phyloP scores from a whole-genome alignment of 129 eudicot species.

The Oenanthe sinensis region DNA sequence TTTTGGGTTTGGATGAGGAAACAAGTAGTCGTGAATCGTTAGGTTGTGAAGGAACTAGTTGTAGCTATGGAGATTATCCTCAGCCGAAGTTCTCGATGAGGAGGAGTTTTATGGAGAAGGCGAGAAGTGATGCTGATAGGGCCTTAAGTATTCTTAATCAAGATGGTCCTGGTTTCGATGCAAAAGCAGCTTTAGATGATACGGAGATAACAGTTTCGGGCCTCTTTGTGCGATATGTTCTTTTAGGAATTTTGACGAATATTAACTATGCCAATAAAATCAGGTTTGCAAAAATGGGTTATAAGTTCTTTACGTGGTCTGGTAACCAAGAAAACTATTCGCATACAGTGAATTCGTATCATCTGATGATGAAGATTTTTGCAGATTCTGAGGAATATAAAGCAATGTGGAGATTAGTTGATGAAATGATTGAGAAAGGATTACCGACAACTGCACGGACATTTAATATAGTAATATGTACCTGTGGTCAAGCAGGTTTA shows the following conservation, averaged over 20 bases:
- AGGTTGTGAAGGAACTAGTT: conserved; percentile 20
- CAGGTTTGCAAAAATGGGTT: conserved; percentile 60
- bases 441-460: conserved; percentile 74
- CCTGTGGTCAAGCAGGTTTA: conserved; percentile 73
- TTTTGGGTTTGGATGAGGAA: conserved; percentile 22
- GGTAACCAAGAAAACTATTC: conserved; percentile 48
- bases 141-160: conserved; percentile 48
- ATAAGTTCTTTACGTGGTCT: conserved; percentile 86
- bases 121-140: conserved; percentile 37
- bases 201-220: conserved; percentile 45
- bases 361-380: conserved; percentile 70
- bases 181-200: conserved; percentile 39
- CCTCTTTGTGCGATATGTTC: conserved; percentile 61
- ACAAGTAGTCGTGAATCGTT: conserved; percentile 4
- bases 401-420: conserved; percentile 88
- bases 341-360: conserved; percentile 63
- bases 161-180: conserved; percentile 67
- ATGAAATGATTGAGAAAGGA: conserved; percentile 90
- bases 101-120: conserved; percentile 27
- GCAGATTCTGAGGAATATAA: conserved; percentile 62
- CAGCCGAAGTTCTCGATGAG: conserved; percentile 21
- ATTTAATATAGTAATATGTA: conserved; percentile 66
- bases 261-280: conserved; percentile 40
- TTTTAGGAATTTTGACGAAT: conserved; percentile 49
- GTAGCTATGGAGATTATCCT: conserved; percentile 24